Conservation (phyloP, 495 filamentous ascomycete genomes). For the Aspergillus hancockii region DNA sequence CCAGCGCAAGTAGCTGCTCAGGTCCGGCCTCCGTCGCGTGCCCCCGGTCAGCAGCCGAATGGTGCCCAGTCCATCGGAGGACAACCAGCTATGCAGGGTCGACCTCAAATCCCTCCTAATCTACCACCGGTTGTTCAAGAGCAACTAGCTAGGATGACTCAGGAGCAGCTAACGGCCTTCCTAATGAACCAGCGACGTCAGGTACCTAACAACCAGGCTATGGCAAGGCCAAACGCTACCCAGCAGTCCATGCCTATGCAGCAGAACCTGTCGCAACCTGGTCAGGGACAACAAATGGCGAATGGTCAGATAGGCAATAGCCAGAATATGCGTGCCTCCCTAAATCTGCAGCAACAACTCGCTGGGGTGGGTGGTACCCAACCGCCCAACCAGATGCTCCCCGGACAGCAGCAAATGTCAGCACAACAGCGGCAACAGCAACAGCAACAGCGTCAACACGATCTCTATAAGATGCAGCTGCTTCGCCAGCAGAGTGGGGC, state of each 20-base stretch:
- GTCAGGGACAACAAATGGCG: slow-evolving; percentile 40
- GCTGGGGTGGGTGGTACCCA: slow-evolving; percentile 35
- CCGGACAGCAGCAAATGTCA: slow-evolving; percentile 40
- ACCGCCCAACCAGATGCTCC: slow-evolving; percentile 33
- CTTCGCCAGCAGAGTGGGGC: slow-evolving; percentile 43
- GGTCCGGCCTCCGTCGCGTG: slow-evolving; percentile 39
- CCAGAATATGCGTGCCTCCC: slow-evolving; percentile 34
- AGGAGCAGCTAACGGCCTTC: slow-evolving; percentile 37
- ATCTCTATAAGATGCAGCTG: slow-evolving; percentile 37
- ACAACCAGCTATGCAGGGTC: slow-evolving; percentile 37
- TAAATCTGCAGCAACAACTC: slow-evolving; percentile 35
- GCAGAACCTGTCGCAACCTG: slow-evolving; percentile 32
- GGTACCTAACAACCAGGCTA: slow-evolving; percentile 30
- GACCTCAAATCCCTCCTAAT: slow-evolving; percentile 35
- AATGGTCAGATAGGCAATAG: slow-evolving; percentile 40
- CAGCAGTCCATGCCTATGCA: slow-evolving; percentile 35
- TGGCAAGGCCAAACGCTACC: slow-evolving; percentile 24
- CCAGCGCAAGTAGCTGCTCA: slow-evolving; percentile 41
- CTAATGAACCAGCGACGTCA: slow-evolving; percentile 37
- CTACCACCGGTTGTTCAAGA: slow-evolving; percentile 39
- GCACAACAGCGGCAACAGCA: slow-evolving; percentile 36
- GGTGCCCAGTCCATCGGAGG: slow-evolving; percentile 26
- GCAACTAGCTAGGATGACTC: slow-evolving; percentile 35
- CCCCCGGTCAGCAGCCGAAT: slow-evolving; percentile 32
- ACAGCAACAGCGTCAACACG: slow-evolving; percentile 37